Evolutionary conservation across 208 protist species (phyloP), one percentile per base, ranked within the genome.

Genomic region (Leishmania aethiopica): DNA sequence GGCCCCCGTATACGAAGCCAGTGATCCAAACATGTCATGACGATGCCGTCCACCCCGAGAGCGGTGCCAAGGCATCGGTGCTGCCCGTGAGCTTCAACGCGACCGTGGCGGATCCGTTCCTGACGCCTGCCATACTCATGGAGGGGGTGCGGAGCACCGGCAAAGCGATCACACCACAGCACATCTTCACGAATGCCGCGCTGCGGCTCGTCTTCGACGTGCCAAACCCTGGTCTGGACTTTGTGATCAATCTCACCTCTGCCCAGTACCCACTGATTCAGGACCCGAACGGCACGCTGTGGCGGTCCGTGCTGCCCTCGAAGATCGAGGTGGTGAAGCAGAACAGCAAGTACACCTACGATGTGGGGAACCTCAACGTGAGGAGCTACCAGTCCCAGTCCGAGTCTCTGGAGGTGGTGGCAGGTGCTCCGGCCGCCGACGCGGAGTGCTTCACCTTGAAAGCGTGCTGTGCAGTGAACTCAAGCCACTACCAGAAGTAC

Each of bases 381-480:
- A 55, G 37, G 66, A 85, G 82, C 77, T 81, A 85, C 71, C 77
- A 75, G 71, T 85, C 82, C 10, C 66, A 81, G 71, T 85, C 82
- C n/a, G 82, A 85, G 77, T 80, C 82, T 13, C 62, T 81, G 40
- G 35, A 55, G 53, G 75, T 79, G 59, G 64, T 75, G 47, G 59
- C 73, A 4, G 82, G 82, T 0, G 64, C 35, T 53, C 82, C 77
- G 70, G 49, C 35, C 25, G 70, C 57, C 53, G 77, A 85, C 32
- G 35, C 19, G 32, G 77, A 85, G 57, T 85, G 77, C 71, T 73
- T 78, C 59, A 40, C 53, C 13, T 74, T 47, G 45, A 74, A 81
- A 28, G 82, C 77, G 49, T 85, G 82, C 77, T 85, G 82, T 45
- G 60, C 62, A 10, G 70, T 77, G 59, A 81, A 81, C 71, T 37